These are phyloP conservation scores for Verticillium albo-atrum DNA, from an alignment of 2,329 filamentous ascomycete species.

Conservation along the genomic window DNA sequence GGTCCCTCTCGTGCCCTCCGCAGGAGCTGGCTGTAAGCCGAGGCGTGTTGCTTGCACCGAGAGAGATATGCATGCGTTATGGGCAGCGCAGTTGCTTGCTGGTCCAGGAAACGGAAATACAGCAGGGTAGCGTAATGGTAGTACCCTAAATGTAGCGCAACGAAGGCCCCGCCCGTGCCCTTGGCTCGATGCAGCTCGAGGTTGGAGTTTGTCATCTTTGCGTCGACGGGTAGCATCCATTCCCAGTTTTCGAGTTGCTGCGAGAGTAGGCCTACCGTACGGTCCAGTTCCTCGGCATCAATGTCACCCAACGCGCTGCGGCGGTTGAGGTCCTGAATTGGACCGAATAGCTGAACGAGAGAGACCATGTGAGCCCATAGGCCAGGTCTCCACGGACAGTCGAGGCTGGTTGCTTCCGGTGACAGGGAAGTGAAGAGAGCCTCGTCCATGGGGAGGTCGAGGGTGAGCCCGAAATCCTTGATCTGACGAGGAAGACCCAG, in stretches of 20 bases:
- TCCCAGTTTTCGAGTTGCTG: slow-evolving; percentile 12
- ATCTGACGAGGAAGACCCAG: slow-evolving; percentile 11
- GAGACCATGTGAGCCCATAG: slow-evolving; percentile 29
- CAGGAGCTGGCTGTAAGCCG: slow-evolving; percentile 19
- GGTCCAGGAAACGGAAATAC: slow-evolving; percentile 30
- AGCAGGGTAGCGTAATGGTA: slow-evolving; percentile 32
- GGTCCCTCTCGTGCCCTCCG: not conserved
- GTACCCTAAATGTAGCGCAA: slow-evolving; percentile 30
- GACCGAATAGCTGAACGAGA: slow-evolving; percentile 24
- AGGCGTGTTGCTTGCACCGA: slow-evolving; percentile 22
- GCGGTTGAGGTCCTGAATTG: slow-evolving; percentile 27
- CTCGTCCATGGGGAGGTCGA: slow-evolving; percentile 22
- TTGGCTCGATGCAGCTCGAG: slow-evolving; percentile 9
- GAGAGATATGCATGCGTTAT: slow-evolving; percentile 1
- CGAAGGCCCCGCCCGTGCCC: slow-evolving; percentile 24
- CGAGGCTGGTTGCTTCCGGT: not conserved
- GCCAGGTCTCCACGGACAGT: slow-evolving; percentile 15
- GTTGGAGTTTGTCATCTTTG: slow-evolving; percentile 12
- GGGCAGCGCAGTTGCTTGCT: not conserved
- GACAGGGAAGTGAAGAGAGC: slow-evolving; percentile 12
- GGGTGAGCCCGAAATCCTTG: not conserved
- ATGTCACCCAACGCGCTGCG: slow-evolving; percentile 13
- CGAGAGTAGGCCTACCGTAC: not conserved
- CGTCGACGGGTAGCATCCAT: slow-evolving; percentile 4
- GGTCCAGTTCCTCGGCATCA: slow-evolving; percentile 4